phyloP scores from a whole-genome alignment of 331 rosid species.

The Pyrus hybrid region DNA sequence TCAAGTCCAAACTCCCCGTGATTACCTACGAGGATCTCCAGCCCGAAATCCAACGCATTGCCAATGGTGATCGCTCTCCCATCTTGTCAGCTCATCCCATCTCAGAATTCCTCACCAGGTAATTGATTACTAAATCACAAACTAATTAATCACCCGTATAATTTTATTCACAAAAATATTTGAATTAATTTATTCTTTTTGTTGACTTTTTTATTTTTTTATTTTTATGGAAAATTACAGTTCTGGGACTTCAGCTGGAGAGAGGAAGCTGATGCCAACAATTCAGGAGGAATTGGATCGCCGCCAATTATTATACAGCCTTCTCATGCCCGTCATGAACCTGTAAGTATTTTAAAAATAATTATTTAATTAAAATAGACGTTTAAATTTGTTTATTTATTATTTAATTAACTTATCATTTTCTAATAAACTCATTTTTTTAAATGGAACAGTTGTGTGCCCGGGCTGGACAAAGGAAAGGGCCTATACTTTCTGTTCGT shows the following conservation, averaged over 20 bases:
- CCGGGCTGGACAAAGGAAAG: conserved; percentile 46
- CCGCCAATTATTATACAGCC: conserved; percentile 50
- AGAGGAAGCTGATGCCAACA: conserved; percentile 54
- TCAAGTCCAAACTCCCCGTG: conserved; percentile 30
- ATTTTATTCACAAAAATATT: no score
- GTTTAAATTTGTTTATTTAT: not conserved
- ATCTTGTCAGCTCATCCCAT: conserved; percentile 49
- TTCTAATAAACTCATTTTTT: no score
- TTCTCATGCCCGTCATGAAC: conserved; percentile 62
- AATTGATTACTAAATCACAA: not conserved
- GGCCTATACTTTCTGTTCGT: conserved; percentile 52
- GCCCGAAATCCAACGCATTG: conserved; percentile 48
- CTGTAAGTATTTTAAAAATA: conserved; percentile 22
- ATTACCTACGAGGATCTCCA: conserved; percentile 48
- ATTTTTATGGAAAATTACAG: conserved; percentile 15
- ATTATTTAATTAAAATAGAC: not conserved
- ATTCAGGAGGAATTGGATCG: conserved; percentile 56
- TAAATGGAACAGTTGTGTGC: conserved; percentile 32
- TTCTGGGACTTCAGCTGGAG: conserved; percentile 61
- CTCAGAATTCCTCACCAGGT: conserved; percentile 56
- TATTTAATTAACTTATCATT: no score
- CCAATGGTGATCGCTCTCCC: conserved; percentile 48
- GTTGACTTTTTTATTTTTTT: no score
- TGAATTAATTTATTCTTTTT: not conserved
- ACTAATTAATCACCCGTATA: not conserved